Base-by-base conservation (phyloP, 805 yeast species). In the Clavispora asparagi region DNA sequence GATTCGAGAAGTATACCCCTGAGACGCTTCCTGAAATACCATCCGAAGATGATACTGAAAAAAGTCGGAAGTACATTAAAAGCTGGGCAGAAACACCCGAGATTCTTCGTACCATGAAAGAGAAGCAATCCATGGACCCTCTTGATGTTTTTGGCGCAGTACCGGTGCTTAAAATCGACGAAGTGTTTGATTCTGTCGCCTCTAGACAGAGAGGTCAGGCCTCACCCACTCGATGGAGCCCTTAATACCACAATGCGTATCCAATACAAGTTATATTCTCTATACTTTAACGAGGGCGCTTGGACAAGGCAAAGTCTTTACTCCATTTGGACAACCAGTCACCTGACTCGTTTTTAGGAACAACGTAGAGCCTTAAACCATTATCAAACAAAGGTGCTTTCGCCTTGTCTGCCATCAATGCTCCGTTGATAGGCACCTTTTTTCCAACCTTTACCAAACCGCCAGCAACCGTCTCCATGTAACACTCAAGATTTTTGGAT, bases 371-470 rank as follows among this genome's bases (percentile, higher is more conserved):
- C 53, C 89, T 76, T 48, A 88, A 72, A 35, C 85, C 73, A 49
- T 78, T 75, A 57, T 91, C 96, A 50, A 91, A 82, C 38, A 91
- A 63, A 2, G 96, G 96, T 8, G 88, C 81, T 23, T 72, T 73
- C 13, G 95, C 87, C 8, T 66, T 65, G 32, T 76, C 79, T 42
- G 79, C 74, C 68, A 80, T 75, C 51, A 92, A 71, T 0, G 83
- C 85, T 43, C 78, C 77, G 56, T 79, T 77, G 19, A 92, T 61
- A 1, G 86, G 70, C 19, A 82, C 77, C 53, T 86, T 88, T 62
- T 84, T 87, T 26, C 96, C 96, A 5, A 85, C 80, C 64, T 88
- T 89, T 39, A 89, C 83, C 49, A 92, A 73, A 0, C 97, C 97
- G 42, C 97, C 97, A 2, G 81, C 58, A 29, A 68, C 74, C 0